Base-by-base conservation (phyloP, 495 filamentous ascomycete genomes). In the Saxophila tyrrhenica region DNA sequence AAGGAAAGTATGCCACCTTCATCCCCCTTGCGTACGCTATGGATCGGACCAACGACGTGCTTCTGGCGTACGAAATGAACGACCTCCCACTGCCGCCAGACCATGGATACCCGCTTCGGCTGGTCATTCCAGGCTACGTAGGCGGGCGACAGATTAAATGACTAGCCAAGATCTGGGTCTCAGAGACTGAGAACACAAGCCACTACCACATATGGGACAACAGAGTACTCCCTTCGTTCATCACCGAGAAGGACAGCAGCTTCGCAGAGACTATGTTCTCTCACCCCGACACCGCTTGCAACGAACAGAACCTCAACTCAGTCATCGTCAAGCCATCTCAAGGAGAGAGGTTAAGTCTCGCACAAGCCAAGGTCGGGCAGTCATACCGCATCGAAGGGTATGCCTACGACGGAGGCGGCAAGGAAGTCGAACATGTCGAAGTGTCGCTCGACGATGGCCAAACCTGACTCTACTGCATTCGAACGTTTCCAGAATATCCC, bases 341-440 rank as follows among this genome's bases (percentile, higher is more conserved):
- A 21, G 62, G 60, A 11, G 68, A 70, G 53, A 65, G 25, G 25
- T 47, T 69, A 3, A 13, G 50, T 16, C 51, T 67, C 7, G 43
- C 24, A 0, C 57, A 64, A 49, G 58, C 62, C 25, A 58, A 50
- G 23, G 55, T 41, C 20, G 59, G 51, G 13, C 48, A 62, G 41
- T 57, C 42, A 2, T 68, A 68, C 48, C 62, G 63, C 8, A 51
- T 82, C 2, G 67, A 75, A 57, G 79, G 78, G 0, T 81, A 78
- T 55, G 79, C 79, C 7, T 81, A 80, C 59, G 77, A 76, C 3
- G 79, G 79, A 38, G 76, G 77, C n/a, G 59, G 59, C 16, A 56
- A 62, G 29, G 59, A 62, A 42, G 59, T 62, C n/a, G 56, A 62
- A 32, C 44, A 56, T 7, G 59, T 62, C 7, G 59, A 62, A 25